Evolutionary conservation across 1,284 basidiomycete genomes (phyloP).

Genomic region (Sphagnurus paluster): DNA sequence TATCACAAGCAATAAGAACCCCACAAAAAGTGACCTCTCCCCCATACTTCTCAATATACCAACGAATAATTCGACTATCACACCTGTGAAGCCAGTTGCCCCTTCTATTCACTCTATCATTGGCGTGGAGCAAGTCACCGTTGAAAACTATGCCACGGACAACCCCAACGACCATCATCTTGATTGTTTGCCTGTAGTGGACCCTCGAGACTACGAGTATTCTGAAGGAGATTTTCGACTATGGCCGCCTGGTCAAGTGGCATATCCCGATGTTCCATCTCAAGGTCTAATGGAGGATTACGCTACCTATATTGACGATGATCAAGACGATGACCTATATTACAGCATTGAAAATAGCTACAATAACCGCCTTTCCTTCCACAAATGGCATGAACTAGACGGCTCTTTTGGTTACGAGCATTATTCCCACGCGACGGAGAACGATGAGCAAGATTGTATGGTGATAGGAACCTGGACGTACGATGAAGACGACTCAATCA

Average conservation of each 20-base stretch:
- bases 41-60: not conserved
- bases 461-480: not conserved
- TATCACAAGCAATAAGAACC: not conserved
- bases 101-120: not conserved
- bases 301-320: not conserved
- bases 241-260: not conserved
- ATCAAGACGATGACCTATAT: not conserved
- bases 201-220: constrained; percentile 15
- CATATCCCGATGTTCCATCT: not conserved
- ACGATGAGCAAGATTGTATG: not conserved
- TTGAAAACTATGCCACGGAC: not conserved
- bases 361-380: not conserved
- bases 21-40: not conserved
- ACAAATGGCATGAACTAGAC: constrained; percentile 10
- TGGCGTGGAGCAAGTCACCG: not conserved
- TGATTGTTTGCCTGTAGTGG: constrained; percentile 10
- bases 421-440: not conserved
- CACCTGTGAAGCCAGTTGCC: not conserved
- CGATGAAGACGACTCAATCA: not conserved
- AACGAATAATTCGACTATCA: not conserved
- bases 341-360: no score
- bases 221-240: constrained; percentile 6
- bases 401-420: not conserved
- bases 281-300: not conserved
- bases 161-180: not conserved